These are phyloP conservation scores for Suillus subaureus DNA, from an alignment of 768 basidiomycete genomes.

Conservation along the genomic window DNA sequence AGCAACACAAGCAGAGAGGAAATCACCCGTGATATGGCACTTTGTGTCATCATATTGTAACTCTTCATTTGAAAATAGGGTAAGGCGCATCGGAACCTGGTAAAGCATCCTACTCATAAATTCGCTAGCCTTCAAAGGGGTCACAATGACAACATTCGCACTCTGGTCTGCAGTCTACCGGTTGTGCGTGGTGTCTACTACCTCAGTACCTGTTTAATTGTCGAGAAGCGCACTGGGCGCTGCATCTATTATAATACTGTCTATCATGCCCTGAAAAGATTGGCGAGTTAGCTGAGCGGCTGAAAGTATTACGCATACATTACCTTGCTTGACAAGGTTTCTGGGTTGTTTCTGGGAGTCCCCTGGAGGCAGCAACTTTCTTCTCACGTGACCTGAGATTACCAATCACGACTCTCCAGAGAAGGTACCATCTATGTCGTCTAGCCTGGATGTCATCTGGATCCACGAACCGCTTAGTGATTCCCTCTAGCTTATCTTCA, in stretches of 20 bases:
- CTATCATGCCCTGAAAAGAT: constrained; percentile 4
- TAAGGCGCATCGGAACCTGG: neutral
- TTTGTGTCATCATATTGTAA: constrained; percentile 10
- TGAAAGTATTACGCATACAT: neutral
- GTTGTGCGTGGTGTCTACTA: constrained; percentile 11
- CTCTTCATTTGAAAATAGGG: neutral
- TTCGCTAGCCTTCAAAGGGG: neutral
- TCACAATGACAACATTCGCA: neutral
- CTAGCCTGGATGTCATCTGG: too few species aligned
- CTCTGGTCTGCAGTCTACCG: constrained; percentile 6
- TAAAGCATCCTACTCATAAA: neutral
- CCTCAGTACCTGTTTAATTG: constrained; percentile 16
- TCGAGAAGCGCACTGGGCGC: constrained; percentile 13
- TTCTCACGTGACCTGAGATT: too few species aligned
- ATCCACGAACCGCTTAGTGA: too few species aligned
- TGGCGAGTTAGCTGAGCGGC: neutral
- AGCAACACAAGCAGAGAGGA: neutral
- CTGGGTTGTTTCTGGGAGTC: too few species aligned
- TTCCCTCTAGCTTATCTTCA: too few species aligned
- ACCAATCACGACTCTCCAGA: too few species aligned
- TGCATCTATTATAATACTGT: constrained; percentile 13
- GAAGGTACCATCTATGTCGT: too few species aligned
- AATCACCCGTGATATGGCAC: constrained; percentile 8
- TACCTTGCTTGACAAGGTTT: too few species aligned
- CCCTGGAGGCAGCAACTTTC: too few species aligned